Evolutionary conservation across 306 rosid species (phyloP).

Genomic region (Ormosia emarginata): DNA sequence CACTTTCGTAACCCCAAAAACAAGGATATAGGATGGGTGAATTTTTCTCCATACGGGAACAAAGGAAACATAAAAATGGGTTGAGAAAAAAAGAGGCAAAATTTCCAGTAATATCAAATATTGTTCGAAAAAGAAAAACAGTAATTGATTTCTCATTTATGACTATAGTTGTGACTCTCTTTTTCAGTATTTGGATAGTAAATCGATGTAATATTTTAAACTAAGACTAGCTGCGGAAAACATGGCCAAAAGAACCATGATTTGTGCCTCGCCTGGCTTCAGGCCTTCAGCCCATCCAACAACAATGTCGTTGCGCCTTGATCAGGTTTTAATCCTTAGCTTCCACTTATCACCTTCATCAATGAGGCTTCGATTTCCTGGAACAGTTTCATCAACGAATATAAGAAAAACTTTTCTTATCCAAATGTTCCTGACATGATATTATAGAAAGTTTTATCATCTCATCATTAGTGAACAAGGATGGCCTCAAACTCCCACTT

Average conservation of each 20-base stretch:
- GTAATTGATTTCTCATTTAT: neutral
- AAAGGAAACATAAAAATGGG: no score
- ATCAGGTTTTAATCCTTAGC: neutral
- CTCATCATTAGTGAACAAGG: neutral
- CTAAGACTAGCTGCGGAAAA: neutral
- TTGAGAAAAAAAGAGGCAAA: neutral
- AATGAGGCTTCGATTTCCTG: conserved; percentile 6
- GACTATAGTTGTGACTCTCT: neutral
- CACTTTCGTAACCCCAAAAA: no score
- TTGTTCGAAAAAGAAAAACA: neutral
- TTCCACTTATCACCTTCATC: neutral
- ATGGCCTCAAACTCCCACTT: neutral
- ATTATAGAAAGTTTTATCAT: neutral
- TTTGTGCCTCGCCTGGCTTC: neutral
- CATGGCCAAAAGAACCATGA: neutral
- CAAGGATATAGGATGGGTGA: no score
- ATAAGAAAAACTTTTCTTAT: neutral
- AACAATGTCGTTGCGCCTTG: neutral
- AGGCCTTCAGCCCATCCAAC: no score
- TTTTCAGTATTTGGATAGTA: neutral
- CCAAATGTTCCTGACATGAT: neutral
- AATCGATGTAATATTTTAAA: conserved; percentile 4
- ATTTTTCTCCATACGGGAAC: no score
- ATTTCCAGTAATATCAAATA: neutral
- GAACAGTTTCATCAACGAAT: conserved; percentile 3